Evolutionary conservation across 441 rosid species (phyloP).

Genomic region (Populus hybrid): DNA sequence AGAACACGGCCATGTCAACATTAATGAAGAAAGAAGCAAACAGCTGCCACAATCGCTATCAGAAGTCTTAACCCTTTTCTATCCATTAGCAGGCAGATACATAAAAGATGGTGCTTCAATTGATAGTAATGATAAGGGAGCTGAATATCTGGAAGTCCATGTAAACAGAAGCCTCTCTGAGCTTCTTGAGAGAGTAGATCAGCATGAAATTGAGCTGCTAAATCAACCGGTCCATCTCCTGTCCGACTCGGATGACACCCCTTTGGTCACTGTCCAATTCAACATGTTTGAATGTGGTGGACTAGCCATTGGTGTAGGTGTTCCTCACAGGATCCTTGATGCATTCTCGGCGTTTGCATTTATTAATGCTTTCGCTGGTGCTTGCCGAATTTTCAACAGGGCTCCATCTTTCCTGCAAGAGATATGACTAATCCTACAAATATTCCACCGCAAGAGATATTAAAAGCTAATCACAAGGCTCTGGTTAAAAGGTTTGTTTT

Average conservation of each 20-base stretch:
- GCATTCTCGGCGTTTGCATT: background rate
- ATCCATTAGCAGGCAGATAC: background rate
- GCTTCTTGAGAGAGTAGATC: background rate
- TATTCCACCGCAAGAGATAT: background rate
- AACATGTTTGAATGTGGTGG: background rate
- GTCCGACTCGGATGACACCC: background rate
- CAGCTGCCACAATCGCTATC: background rate
- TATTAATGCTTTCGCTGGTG: background rate
- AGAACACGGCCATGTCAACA: background rate
- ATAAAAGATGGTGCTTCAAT: background rate
- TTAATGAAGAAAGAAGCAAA: background rate
- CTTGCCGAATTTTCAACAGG: background rate
- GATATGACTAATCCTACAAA: background rate
- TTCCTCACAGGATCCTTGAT: background rate
- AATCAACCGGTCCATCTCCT: too few species aligned
- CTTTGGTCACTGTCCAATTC: background rate
- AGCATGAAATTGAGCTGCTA: background rate
- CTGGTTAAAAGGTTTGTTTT: background rate
- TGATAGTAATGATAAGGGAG: background rate
- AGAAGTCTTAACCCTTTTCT: background rate
- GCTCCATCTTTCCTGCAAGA: background rate
- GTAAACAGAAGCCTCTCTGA: background rate
- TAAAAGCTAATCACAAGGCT: background rate
- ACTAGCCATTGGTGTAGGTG: background rate
- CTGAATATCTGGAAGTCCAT: background rate